Conservation (phyloP, 2,329 filamentous ascomycete species). For the Cladosporium sphaerospermum region DNA sequence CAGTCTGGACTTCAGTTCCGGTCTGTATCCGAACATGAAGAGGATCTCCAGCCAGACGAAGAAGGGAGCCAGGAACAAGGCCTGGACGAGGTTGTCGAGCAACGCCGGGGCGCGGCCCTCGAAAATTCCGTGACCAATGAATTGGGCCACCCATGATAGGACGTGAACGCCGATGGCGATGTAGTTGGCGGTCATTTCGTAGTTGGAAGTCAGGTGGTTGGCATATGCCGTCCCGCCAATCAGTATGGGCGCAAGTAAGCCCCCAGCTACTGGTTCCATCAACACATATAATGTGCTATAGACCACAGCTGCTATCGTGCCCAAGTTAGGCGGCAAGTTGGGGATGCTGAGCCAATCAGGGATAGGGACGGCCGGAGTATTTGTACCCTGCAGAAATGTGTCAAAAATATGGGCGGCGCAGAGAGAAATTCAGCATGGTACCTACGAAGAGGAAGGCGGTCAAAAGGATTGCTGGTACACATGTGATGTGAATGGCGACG, state of each 20-base stretch:
- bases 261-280: constrained; percentile 88
- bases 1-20: constrained; percentile 75
- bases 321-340: constrained; percentile 54
- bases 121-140: constrained; percentile 83
- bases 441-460: constrained; percentile 66
- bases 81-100: constrained; percentile 86
- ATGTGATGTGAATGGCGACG: constrained; percentile 70
- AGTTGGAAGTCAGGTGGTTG: constrained; percentile 65
- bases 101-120: constrained; percentile 84
- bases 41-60: constrained; percentile 96
- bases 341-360: constrained; percentile 50
- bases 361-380: constrained; percentile 48
- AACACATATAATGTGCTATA: constrained; percentile 82
- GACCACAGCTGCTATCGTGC: constrained; percentile 50
- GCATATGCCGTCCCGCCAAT: constrained; percentile 66
- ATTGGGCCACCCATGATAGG: constrained; percentile 79
- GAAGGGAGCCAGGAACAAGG: constrained; percentile 85
- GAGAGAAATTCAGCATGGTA: constrained; percentile 3
- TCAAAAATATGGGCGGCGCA: neutral
- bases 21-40: constrained; percentile 84
- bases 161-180: constrained; percentile 65
- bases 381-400: constrained; percentile 45
- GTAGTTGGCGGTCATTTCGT: constrained; percentile 55
- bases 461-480: constrained; percentile 69
- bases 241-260: constrained; percentile 67